Evolutionary conservation across 768 basidiomycete species (phyloP), one percentile per base, ranked within the genome.

Genomic region (Leucocoprinus leucothites): DNA sequence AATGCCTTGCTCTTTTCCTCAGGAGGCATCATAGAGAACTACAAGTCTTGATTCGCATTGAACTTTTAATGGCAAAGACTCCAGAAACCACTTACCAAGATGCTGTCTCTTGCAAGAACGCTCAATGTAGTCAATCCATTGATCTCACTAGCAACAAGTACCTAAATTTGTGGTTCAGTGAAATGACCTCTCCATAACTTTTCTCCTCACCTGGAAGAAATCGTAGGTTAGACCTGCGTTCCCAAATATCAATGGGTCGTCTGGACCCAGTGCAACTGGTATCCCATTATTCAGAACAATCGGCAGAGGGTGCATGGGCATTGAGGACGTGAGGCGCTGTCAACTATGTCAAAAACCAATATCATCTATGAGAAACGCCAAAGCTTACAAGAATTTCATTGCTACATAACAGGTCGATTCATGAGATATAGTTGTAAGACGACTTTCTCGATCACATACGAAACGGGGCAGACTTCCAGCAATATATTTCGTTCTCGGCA

Each of bases 401-500:
- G 46, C 87, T 88, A 57, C 42, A 48, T 46, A 1, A 3, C 25
- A 11, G 11, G 31, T 9, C 26, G 4, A 25, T 13, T 22, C 26
- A 11, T n/a, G 22, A 3, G 5, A 46, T 9, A 1, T 25, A 16
- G 13, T 26, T 13, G 8, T 22, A 46, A 8, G 9, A 26, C 16
- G 9, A 4, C 45, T 3, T 34, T 18, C 19, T 26, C 16, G 19
- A 25, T 19, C 41, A 56, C 85, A 55, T 69, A 89, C 87, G 88
- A 91, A 57, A 91, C 89, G 1, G 90, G 89, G 64, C 89, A 91
- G 21, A 89, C 78, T 69, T 91, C 90, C 18, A 91, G 63, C 1
- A 84, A 77, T 58, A 92, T 86, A 3, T 73, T 74, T 50, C 73
- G 74, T 59, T 88, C 79, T 43, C 79, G 74, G 67, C 89, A 90